Evolutionary conservation across 768 basidiomycete species (phyloP), one percentile per base, ranked within the genome.

Genomic region (Chalciporus piperatus): DNA sequence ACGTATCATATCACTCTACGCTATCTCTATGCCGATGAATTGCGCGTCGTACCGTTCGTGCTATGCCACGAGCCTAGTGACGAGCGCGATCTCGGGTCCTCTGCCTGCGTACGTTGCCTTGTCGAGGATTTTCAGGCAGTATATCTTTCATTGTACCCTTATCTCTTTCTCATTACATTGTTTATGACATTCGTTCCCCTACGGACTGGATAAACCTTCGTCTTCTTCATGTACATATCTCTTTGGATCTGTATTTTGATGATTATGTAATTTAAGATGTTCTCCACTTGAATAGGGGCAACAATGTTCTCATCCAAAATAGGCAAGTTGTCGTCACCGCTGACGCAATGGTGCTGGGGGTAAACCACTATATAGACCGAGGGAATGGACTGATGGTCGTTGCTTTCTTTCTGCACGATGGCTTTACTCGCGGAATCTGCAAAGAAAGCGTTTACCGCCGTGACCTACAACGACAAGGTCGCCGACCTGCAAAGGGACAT

Each of bases 41-140:
- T 76, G 72, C 76, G 81, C 79, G 73, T 77, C 82, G 80, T 83
- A 80, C 80, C 78, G 83, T 77, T 79, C 68, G 71, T 77, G 68
- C 65, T 55, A 41, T 48, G 59, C 56, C 60, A 75, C 73, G 77
- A 77, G 74, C 82, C 79, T 78, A 71, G 83, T 70, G 81, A 83
- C 79, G 82, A 74, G 77, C 81, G 76, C 80, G 77, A 77, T 76
- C 83, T 74, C 78, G 77, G 75, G 66, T 69, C 78, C 47, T 45
- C 48, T 60, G 62, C 59, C 54, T 58, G 58, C 48, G 53, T 49
- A 50, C 49, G 33, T 47, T 57, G 52, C 59, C 59, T 63, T 53
- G 57, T 57, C 51, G 55, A 53, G 50, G 57, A 59, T 58, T 57
- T 65, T 63, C 56, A 50, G 60, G 62, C 58, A 58, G 48, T 48